Evolutionary conservation across 495 filamentous ascomycete species (phyloP), one percentile per base, ranked within the genome.

Genomic region (Penicillium silybi): DNA sequence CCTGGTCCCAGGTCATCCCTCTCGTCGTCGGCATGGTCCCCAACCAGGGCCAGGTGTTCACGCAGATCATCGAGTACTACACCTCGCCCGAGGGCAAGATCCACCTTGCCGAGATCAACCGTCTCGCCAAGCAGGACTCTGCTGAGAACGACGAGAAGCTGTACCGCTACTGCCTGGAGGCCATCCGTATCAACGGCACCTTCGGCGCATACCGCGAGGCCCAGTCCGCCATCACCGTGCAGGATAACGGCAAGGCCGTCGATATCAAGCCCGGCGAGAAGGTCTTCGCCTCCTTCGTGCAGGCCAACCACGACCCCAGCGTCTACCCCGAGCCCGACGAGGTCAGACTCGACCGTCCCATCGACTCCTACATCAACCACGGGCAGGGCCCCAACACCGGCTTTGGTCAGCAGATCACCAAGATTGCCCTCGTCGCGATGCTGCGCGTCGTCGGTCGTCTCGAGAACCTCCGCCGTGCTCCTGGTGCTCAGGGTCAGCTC

Each of bases 31-130:
- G 78, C 3, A 76, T 83, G 55, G 80, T 88, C 2, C 81, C 88
- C 2, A 89, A 81, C 58, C 87, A 92, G 58, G 82, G 78, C 4
- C 85, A 88, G 62, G 73, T 85, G 54, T 86, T 93, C 57, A 84
- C 87, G 8, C 85, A 89, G 68, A 78, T 88, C 10, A 77, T 92
- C 10, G 89, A 95, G 61, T 92, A 83, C 73, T 95, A 89, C 71
- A 72, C 90, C 23, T 78, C 77, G 0, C 65, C 69, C 25, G 71
- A 78, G 13, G 81, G 82, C 50, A 71, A 75, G 35, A 43, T 68
- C 20, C 75, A 89, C 56, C 65, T 85, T 6, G 71, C 80, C 2
- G 79, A 80, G 26, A 78, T 91, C 58, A 74, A 82, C 62, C 67
- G 66, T 8, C 70, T 85, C 20, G 80, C 76, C 55, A 75, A 80